Evolutionary conservation across 1,284 basidiomycete species (phyloP), one percentile per base, ranked within the genome.

Genomic region (Neonothopanus nambi): DNA sequence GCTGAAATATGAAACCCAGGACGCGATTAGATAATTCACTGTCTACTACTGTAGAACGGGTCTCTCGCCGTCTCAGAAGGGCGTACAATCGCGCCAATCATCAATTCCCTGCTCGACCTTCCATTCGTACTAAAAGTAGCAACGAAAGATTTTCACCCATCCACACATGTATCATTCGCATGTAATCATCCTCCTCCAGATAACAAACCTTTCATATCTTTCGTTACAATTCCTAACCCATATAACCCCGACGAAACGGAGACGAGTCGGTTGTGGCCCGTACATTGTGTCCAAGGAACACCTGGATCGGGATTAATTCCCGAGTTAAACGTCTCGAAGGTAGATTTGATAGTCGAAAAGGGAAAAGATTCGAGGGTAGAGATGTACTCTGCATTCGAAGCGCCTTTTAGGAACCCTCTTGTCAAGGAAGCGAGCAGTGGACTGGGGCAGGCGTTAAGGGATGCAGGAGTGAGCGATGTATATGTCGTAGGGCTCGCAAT

Each of bases 131-230:
- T 74, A 61, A 65, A 73, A 35, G 75, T 80, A 71, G 71, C 74
- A 18, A 63, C 78, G 2, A 73, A 84, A 41, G 72, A 84, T 39
- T 74, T 69, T 57, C 86, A 89, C 65, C 86, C 85, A 0, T 61
- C 62, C 3, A 63, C 69, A 15, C 85, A 89, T 69, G 71, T 87
- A 59, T 85, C 82, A 15, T 89, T 89, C 67, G 82, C 82, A 0
- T 75, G 77, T 5, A 71, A 73, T n/a, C 82, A 86, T 64, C 62
- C 60, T 26, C 63, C 60, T 50, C 65, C 60, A 6, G 68, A 58
- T 67, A 61, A 59, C 36, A 36, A 37, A 3, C 60, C 77, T 3
- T 84, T 81, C 65, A 61, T 65, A 1, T 65, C 70, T 39, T 69
- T 74, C 52, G 56, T 68, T 62, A 65, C 65, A 51, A 66, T 70